A percentile compares a stretch with the other conserved stretches of the same genome.
Conservation (phyloP, 306 rosid species). For the Cotoneaster glaucophyllus region DNA sequence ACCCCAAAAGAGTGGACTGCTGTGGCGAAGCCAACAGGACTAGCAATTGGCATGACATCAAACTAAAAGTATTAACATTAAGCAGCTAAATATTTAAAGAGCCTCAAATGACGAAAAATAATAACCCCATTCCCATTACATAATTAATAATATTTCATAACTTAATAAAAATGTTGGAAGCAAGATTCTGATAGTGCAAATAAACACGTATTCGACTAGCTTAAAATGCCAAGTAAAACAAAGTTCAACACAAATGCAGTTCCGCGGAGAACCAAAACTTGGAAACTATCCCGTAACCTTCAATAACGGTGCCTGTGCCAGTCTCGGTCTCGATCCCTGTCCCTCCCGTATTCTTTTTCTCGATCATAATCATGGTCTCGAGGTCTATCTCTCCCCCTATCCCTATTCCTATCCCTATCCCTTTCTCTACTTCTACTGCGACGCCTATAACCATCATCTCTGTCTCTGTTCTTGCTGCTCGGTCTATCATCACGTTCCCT, state of each 20-base stretch:
- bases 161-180: neutral
- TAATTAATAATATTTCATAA: neutral
- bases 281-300: constrained; percentile 15
- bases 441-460: constrained; percentile 56
- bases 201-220: neutral
- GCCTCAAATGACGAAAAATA: neutral
- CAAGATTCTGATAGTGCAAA: neutral
- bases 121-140: neutral
- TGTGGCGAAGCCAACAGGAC: too few species aligned
- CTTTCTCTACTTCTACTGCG: constrained; percentile 67
- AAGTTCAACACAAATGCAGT: constrained; percentile 1
- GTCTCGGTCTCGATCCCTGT: constrained; percentile 23
- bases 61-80: neutral
- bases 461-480: constrained; percentile 54
- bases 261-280: constrained; percentile 6
- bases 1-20: too few species aligned
- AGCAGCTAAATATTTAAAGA: neutral
- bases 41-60: too few species aligned
- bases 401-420: constrained; percentile 71
- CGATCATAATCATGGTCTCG: constrained; percentile 56
- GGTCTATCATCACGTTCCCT: constrained; percentile 61
- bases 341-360: constrained; percentile 73
- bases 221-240: neutral
- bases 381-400: constrained; percentile 66
- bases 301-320: constrained; percentile 55